Conservation (phyloP, 768 basidiomycete species). For the Psilocybe cyanescens region DNA sequence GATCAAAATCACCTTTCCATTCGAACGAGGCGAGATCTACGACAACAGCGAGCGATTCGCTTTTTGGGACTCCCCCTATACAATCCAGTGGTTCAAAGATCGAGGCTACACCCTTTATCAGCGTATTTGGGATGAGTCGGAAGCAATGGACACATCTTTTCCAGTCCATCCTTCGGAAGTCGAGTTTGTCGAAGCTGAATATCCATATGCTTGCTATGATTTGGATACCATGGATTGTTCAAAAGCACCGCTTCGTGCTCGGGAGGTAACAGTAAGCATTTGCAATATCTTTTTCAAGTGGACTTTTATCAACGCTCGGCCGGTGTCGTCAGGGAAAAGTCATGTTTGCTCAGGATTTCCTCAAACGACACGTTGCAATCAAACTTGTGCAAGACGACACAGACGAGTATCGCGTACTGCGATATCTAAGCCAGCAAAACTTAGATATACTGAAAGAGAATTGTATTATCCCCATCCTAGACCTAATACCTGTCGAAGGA, state of each 20-base stretch:
- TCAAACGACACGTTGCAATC: constrained; percentile 26
- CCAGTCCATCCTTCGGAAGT: not conserved
- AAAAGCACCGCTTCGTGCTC: not conserved
- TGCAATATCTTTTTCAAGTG: constrained; percentile 7
- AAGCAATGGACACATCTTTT: not conserved
- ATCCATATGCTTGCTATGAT: constrained; percentile 13
- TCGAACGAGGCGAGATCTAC: not conserved
- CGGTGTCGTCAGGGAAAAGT: not conserved
- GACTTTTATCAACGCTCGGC: not conserved
- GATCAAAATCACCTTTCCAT: not conserved
- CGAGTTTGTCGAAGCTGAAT: not conserved
- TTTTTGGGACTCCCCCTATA: not conserved
- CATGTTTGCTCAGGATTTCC: constrained; percentile 24
- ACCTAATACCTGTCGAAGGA: constrained; percentile 23
- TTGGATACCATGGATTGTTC: not conserved
- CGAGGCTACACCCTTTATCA: constrained; percentile 9
- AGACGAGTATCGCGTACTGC: constrained; percentile 24
- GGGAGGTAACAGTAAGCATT: constrained; percentile 1
- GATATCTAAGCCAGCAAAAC: constrained; percentile 18
- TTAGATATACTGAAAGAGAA: constrained; percentile 4
- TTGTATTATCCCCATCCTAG: constrained; percentile 25
- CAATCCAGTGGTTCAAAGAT: constrained; percentile 4
- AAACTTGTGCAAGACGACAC: constrained; percentile 22
- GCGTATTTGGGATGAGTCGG: not conserved
- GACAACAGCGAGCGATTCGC: not conserved